Evolutionary conservation across 1,284 basidiomycete genomes (phyloP).

Genomic region (Rhodotorula sp.): DNA sequence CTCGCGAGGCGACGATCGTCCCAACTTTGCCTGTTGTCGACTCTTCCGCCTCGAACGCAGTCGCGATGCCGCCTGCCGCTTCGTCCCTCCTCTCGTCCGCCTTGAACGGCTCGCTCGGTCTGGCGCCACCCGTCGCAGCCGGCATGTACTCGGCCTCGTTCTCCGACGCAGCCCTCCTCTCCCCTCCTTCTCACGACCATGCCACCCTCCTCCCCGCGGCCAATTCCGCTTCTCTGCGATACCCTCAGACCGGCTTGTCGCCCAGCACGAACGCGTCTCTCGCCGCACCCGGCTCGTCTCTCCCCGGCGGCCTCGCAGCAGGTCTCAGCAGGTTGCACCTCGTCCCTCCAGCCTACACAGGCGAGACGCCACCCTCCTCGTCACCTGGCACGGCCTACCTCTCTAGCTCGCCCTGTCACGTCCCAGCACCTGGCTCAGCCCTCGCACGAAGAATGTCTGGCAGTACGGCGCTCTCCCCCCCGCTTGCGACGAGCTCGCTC

Average conservation of each 20-base stretch:
- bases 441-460: not conserved
- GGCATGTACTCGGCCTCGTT: constrained; percentile 30
- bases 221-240: not conserved
- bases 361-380: constrained; percentile 33
- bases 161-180: constrained; percentile 13
- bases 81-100: constrained; percentile 8
- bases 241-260: constrained; percentile 13
- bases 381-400: no score
- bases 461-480: not conserved
- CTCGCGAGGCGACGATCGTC: constrained; percentile 1
- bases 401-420: not conserved
- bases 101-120: not conserved
- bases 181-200: not conserved
- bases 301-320: constrained; percentile 38
- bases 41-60: not conserved
- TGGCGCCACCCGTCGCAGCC: not conserved
- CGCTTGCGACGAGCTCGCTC: not conserved
- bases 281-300: constrained; percentile 22
- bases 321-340: constrained; percentile 34
- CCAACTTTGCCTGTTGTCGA: not conserved
- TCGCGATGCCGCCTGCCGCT: not conserved
- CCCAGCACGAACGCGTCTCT: constrained; percentile 23
- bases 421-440: not conserved
- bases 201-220: not conserved
- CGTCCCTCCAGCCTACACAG: constrained; percentile 31